A percentile compares a stretch with the other conserved stretches of the same genome.
phyloP scores from a whole-genome alignment of 148 eudicot genomes.

The Camellia sinensis region DNA sequence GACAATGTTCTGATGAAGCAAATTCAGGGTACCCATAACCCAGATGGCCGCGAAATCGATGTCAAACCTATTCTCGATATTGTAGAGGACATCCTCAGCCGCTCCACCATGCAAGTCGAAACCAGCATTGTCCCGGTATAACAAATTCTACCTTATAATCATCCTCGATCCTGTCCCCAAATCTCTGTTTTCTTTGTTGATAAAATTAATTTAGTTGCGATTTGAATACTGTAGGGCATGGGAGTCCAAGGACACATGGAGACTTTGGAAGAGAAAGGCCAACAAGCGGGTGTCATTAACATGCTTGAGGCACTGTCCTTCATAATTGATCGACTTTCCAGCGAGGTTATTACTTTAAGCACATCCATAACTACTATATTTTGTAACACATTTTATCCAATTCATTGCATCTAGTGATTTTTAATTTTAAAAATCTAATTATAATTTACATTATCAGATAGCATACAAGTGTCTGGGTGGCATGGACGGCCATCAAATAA shows the following conservation, averaged over 20 bases:
- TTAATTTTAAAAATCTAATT: no score
- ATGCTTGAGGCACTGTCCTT: slow-evolving; percentile 29
- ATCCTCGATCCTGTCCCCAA: no score
- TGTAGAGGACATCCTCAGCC: slow-evolving; percentile 30
- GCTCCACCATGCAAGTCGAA: slow-evolving; percentile 14
- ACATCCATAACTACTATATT: no score
- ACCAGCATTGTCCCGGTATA: slow-evolving; percentile 2
- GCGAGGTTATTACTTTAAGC: slow-evolving; percentile 18
- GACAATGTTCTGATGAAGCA: slow-evolving; percentile 28
- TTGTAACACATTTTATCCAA: no score
- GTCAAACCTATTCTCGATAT: slow-evolving; percentile 27
- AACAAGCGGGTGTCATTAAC: slow-evolving; percentile 12
- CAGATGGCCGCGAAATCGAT: slow-evolving; percentile 27
- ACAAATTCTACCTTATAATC: neutral
- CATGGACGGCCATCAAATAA: slow-evolving; percentile 30
- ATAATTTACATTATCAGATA: slow-evolving; percentile 23
- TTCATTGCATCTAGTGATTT: no score
- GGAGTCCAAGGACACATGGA: slow-evolving; percentile 7
- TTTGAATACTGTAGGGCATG: slow-evolving; percentile 16
- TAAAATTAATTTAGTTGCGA: neutral
- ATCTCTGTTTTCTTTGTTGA: neutral
- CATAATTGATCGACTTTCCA: slow-evolving; percentile 32
- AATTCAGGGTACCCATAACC: slow-evolving; percentile 28
- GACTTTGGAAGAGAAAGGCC: slow-evolving; percentile 16
- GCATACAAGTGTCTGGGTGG: slow-evolving; percentile 38